phyloP scores from a whole-genome alignment of 148 eudicot species.

The Rhododendron vialii region DNA sequence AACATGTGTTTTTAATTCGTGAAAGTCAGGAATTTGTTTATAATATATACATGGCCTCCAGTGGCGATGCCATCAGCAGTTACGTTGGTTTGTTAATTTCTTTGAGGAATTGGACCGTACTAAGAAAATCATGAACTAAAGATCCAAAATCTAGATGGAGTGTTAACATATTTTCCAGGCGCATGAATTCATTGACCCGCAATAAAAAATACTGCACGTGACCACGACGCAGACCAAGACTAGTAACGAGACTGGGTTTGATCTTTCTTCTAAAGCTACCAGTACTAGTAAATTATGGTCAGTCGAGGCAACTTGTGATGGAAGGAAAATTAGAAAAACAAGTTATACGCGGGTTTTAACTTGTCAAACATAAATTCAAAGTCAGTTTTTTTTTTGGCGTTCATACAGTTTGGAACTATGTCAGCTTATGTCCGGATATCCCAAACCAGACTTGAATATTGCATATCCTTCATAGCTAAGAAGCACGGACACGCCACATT shows the following conservation, averaged over 20 bases:
- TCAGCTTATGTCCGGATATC: neutral
- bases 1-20: no score
- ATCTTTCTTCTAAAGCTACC: slow-evolving; percentile 10
- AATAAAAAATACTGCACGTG: neutral
- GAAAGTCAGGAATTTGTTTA: neutral
- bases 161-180: neutral
- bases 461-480: neutral
- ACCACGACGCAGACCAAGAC: slow-evolving; percentile 2
- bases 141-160: neutral
- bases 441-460: neutral
- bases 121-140: no score
- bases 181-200: neutral
- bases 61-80: neutral
- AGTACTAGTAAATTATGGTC: neutral
- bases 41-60: no score
- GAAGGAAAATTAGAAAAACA: neutral
- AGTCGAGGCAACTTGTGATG: neutral
- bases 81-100: neutral
- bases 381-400: neutral
- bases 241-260: neutral
- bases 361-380: neutral
- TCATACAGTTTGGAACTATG: neutral
- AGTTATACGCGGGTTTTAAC: neutral
- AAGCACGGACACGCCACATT: neutral
- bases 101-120: neutral